phyloP scores from a whole-genome alignment of 176 grass and related monocot genomes.

The Lolium rigidum region DNA sequence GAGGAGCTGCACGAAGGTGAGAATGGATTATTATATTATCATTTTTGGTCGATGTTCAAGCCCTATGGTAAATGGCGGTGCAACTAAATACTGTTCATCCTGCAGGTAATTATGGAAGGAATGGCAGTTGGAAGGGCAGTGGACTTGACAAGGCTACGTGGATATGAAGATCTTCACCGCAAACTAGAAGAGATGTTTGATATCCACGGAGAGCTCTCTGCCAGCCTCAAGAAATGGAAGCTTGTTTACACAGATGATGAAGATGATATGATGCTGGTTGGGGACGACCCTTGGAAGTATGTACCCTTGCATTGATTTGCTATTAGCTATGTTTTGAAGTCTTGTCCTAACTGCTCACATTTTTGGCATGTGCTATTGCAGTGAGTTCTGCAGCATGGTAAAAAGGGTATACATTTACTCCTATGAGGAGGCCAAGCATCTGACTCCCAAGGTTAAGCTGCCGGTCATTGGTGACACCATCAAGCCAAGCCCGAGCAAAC shows the following conservation, averaged over 20 bases:
- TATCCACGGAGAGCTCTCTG: conserved; percentile 65
- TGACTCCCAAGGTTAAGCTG: conserved; percentile 62
- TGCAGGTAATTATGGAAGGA: conserved; percentile 91
- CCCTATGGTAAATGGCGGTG: not conserved
- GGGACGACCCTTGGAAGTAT: conserved; percentile 95
- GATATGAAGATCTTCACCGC: conserved; percentile 62
- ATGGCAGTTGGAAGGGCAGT: conserved; percentile 93
- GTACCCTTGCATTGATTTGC: conserved; percentile 3
- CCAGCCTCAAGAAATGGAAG: conserved; percentile 67
- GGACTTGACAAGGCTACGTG: conserved; percentile 74
- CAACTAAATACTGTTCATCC: conserved; percentile 39
- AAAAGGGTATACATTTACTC: conserved; percentile 90
- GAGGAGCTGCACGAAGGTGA: conserved; percentile 97
- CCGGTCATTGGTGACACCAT: conserved; percentile 42
- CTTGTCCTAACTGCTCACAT: conserved; percentile 16
- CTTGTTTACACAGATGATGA: conserved; percentile 88
- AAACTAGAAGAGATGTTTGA: conserved; percentile 91
- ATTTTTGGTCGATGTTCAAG: not conserved
- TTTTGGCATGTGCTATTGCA: conserved; percentile 43
- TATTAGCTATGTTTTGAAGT: not conserved
- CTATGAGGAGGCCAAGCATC: conserved; percentile 72
- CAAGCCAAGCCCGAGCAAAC: conserved; percentile 51
- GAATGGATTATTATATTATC: conserved; percentile 33
- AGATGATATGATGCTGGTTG: conserved; percentile 95
- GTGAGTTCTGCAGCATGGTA: conserved; percentile 85